Evolutionary conservation across 2,329 filamentous ascomycete species (phyloP).

Genomic region (Fusarium sulawesiense): DNA sequence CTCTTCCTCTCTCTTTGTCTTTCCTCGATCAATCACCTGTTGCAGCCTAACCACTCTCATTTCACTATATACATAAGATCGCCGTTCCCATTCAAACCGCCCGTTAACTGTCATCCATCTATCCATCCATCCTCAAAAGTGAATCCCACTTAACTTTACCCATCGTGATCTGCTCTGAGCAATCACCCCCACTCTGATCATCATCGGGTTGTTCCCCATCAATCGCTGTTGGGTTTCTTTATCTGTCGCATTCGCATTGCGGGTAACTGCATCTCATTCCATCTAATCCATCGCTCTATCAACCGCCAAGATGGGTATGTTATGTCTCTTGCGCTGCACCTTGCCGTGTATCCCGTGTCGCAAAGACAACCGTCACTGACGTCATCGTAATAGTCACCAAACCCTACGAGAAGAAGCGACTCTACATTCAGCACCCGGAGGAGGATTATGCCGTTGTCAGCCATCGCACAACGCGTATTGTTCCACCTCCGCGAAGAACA

Average conservation of each 20-base stretch:
- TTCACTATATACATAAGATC: constrained; percentile 38
- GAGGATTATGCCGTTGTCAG: constrained; percentile 53
- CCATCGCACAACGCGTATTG: constrained; percentile 53
- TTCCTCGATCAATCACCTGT: neutral
- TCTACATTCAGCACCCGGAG: constrained; percentile 57
- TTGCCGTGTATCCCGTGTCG: constrained; percentile 16
- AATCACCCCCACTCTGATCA: constrained; percentile 26
- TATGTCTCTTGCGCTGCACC: constrained; percentile 7
- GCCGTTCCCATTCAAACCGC: constrained; percentile 14
- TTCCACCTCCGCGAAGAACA: constrained; percentile 44
- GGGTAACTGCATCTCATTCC: constrained; percentile 21
- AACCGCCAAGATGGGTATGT: constrained; percentile 42
- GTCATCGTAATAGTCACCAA: constrained; percentile 43
- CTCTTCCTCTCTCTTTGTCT: neutral
- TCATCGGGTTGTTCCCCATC: constrained; percentile 17
- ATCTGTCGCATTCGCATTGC: constrained; percentile 7
- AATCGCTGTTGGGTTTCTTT: constrained; percentile 13
- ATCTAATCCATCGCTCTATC: neutral
- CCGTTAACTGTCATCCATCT: constrained; percentile 20
- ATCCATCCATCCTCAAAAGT: neutral
- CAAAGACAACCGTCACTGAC: constrained; percentile 40
- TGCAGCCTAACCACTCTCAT: constrained; percentile 17
- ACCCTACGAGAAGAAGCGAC: constrained; percentile 54
- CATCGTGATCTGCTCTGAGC: constrained; percentile 17
- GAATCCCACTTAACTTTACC: constrained; percentile 14